phyloP scores from a whole-genome alignment of 164 flowering plant genomes.

The Stephania japonica region DNA sequence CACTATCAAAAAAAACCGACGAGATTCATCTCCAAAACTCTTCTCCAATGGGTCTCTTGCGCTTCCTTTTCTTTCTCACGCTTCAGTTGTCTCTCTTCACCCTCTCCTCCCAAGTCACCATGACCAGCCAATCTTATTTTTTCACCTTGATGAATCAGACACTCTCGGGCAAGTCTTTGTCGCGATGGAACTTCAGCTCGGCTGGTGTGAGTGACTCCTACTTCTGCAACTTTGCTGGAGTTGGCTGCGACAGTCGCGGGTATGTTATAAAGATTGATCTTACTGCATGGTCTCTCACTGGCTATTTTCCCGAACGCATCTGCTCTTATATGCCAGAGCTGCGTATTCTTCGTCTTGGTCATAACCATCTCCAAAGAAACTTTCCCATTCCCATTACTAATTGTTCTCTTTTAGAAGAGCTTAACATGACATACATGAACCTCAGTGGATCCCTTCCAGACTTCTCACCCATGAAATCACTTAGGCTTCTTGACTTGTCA shows the following conservation, averaged over 20 bases:
- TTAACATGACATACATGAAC: constrained; percentile 33
- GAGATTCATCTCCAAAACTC: not conserved
- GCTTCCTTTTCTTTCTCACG: constrained; percentile 18
- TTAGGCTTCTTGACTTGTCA: constrained; percentile 59
- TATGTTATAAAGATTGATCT: constrained; percentile 44
- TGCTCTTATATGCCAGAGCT: constrained; percentile 64
- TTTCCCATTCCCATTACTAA: constrained; percentile 50
- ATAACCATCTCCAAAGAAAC: constrained; percentile 39
- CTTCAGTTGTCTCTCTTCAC: constrained; percentile 18
- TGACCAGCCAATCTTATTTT: constrained; percentile 46
- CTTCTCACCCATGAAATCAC: constrained; percentile 44
- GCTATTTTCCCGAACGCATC: constrained; percentile 47
- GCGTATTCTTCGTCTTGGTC: constrained; percentile 42
- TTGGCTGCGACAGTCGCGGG: constrained; percentile 50
- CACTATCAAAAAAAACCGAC: not conserved
- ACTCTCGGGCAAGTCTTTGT: constrained; percentile 42
- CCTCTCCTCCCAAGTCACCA: constrained; percentile 18
- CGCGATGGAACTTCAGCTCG: constrained; percentile 34
- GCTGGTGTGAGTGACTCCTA: constrained; percentile 18
- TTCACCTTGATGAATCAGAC: constrained; percentile 59
- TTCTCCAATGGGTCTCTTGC: constrained; percentile 23
- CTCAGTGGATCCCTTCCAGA: constrained; percentile 56
- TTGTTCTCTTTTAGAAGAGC: constrained; percentile 66
- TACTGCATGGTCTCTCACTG: constrained; percentile 50
- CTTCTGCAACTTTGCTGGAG: constrained; percentile 58